Conservation (phyloP, 345 rosid species). For the Lepidium aucheri region DNA sequence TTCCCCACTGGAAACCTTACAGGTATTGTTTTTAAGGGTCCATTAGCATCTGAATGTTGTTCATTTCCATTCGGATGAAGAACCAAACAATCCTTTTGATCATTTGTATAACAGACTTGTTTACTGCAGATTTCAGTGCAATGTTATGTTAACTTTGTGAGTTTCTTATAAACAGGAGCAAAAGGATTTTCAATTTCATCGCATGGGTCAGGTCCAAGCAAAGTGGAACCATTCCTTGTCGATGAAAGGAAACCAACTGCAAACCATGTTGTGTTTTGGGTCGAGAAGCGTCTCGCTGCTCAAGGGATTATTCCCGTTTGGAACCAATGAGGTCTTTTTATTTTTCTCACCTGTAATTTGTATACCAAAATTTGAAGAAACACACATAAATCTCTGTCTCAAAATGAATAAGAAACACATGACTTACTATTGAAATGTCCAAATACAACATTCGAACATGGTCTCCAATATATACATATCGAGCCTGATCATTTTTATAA, state of each 20-base stretch:
- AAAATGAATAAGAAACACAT: neutral
- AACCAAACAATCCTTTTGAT: neutral
- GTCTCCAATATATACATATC: too few relatives aligned
- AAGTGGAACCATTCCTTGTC: constrained; percentile 86
- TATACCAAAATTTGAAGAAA: neutral
- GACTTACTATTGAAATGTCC: too few relatives aligned
- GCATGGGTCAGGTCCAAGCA: constrained; percentile 65
- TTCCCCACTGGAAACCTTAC: constrained; percentile 66
- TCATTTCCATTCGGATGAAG: too few relatives aligned
- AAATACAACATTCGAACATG: too few relatives aligned
- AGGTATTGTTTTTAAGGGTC: too few relatives aligned
- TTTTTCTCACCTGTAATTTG: neutral
- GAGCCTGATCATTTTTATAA: too few relatives aligned
- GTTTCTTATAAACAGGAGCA: constrained; percentile 41
- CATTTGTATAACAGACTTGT: neutral
- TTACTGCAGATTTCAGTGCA: neutral
- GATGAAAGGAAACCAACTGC: constrained; percentile 88
- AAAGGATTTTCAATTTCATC: constrained; percentile 81
- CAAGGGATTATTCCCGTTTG: constrained; percentile 91
- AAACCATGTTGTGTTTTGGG: constrained; percentile 79
- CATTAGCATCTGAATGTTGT: too few relatives aligned
- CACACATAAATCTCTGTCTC: neutral
- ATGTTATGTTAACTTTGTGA: neutral
- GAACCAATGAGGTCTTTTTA: constrained; percentile 32
- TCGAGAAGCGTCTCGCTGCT: constrained; percentile 89